phyloP scores from a whole-genome alignment of 441 rosid genomes.

The Euphorbia celastroides region DNA sequence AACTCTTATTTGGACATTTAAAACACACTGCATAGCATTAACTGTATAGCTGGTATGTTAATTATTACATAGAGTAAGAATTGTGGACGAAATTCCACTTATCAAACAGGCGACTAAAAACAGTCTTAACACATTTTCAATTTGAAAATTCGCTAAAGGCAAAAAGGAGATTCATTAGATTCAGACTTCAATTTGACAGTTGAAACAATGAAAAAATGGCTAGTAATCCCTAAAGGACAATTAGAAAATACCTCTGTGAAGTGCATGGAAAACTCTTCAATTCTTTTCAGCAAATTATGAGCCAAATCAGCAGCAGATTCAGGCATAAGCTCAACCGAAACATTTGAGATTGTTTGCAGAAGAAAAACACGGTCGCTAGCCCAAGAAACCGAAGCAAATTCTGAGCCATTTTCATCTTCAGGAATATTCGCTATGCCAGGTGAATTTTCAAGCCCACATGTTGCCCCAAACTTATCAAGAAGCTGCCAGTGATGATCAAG shows the following conservation, averaged over 20 bases:
- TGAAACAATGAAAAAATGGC: too few relatives aligned
- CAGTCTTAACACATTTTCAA: too few relatives aligned
- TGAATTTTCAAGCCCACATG: slow-evolving; percentile 31
- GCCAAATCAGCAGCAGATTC: slow-evolving; percentile 90
- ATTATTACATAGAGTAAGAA: too few relatives aligned
- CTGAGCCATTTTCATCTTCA: slow-evolving; percentile 36
- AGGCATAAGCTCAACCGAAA: slow-evolving; percentile 76
- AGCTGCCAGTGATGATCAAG: slow-evolving; percentile 91
- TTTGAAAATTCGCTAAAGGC: too few relatives aligned
- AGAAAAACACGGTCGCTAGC: slow-evolving; percentile 91
- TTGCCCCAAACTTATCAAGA: slow-evolving; percentile 56
- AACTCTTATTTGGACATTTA: not conserved
- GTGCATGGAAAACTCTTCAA: slow-evolving; percentile 85
- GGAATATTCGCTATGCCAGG: slow-evolving; percentile 24
- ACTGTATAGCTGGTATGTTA: too few relatives aligned
- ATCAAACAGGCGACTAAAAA: too few relatives aligned
- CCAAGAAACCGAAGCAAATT: slow-evolving; percentile 65
- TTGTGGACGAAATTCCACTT: too few relatives aligned
- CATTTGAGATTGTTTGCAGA: slow-evolving; percentile 89
- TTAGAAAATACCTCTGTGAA: slow-evolving; percentile 86
- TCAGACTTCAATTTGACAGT: too few relatives aligned
- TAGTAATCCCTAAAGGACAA: too few relatives aligned
- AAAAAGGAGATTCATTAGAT: too few relatives aligned
- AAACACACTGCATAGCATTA: not conserved
- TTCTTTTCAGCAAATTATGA: slow-evolving; percentile 70